Evolutionary conservation across 768 basidiomycete species (phyloP).

Genomic region (Auricularia cornea): DNA sequence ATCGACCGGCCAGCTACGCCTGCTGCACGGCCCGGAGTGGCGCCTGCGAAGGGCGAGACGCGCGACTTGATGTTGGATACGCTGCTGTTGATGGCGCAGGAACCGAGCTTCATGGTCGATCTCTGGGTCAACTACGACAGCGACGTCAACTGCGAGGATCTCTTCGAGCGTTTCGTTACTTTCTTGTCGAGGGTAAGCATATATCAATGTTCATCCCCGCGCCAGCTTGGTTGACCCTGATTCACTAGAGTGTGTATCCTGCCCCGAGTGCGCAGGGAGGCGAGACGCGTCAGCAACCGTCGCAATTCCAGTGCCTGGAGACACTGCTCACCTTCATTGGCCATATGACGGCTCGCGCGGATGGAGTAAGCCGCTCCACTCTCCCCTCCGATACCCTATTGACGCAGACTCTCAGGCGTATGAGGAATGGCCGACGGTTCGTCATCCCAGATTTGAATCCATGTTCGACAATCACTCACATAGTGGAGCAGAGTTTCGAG

Average conservation of each 20-base stretch:
- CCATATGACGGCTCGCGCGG: constrained; percentile 69
- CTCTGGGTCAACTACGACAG: constrained; percentile 96
- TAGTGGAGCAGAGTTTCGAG: constrained; percentile 39
- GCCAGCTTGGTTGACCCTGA: too few species aligned
- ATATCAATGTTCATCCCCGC: neutral
- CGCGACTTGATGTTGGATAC: constrained; percentile 87
- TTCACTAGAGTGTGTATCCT: constrained; percentile 62
- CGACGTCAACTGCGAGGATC: constrained; percentile 91
- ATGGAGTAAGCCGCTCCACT: constrained; percentile 29
- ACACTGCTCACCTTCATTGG: constrained; percentile 79
- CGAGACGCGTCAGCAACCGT: constrained; percentile 62
- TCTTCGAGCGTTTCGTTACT: constrained; percentile 82
- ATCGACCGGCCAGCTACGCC: constrained; percentile 28
- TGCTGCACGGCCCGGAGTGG: constrained; percentile 45
- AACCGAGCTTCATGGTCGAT: constrained; percentile 91
- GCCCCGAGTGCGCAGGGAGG: constrained; percentile 43
- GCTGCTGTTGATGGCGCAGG: constrained; percentile 67
- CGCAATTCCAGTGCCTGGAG: constrained; percentile 84
- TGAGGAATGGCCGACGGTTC: constrained; percentile 57
- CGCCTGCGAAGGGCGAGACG: constrained; percentile 79
- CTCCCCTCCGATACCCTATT: neutral
- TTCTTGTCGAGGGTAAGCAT: constrained; percentile 63
- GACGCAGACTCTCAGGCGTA: constrained; percentile 23
- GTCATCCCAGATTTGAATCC: neutral
- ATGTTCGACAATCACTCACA: constrained; percentile 1